Base-by-base conservation (phyloP, 495 filamentous ascomycete species). In the Aspergillus funiculosus region DNA sequence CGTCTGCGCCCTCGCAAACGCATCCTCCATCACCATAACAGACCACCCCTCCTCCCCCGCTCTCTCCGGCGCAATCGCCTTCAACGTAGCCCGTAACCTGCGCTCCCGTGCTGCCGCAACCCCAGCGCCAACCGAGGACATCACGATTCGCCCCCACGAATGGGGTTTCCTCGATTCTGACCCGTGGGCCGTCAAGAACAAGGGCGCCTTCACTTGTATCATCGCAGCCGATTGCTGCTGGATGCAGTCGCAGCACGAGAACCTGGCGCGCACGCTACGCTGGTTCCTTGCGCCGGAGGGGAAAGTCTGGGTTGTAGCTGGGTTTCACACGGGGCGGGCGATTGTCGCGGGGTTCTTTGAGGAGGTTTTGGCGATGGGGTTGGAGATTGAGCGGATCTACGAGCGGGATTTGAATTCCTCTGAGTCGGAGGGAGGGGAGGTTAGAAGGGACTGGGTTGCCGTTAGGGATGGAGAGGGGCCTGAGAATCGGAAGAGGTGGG, bases 211-310 rank as follows among this genome's bases (percentile, higher is more conserved):
- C 57, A 80, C 79, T 6, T 77, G 82, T 39, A 79, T 95, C 18
- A 69, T 94, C 24, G 84, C 82, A 2, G 85, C 86, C 30, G 89
- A 95, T 57, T 94, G 87, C 60, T 71, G 87, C 47, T 96, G 89
- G 89, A 88, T 94, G 83, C 74, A 69, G 9, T 75, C 67, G 57
- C 79, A 92, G 67, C 89, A 95, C 58, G 69, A 64, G 19, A 86
- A 85, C 56, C 76, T 96, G 10, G 72, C 68, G 29, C 64, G 61
- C 15, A 88, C 84, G 6, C 81, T 95, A 59, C 61, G 68, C 9
- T 82, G 82, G 66, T 92, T 95, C 61, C 73, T 95, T 26, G 73
- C 69, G 8, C 61, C 68, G 0, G 57, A 58, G 1, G 80, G 82
- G 0, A 61, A 75, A 25, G 74, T 84, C 6, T 84, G 81, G 71